These are phyloP conservation scores for Ephemerocybe angulata DNA, from an alignment of 768 basidiomycete genomes.

Conservation along the genomic window DNA sequence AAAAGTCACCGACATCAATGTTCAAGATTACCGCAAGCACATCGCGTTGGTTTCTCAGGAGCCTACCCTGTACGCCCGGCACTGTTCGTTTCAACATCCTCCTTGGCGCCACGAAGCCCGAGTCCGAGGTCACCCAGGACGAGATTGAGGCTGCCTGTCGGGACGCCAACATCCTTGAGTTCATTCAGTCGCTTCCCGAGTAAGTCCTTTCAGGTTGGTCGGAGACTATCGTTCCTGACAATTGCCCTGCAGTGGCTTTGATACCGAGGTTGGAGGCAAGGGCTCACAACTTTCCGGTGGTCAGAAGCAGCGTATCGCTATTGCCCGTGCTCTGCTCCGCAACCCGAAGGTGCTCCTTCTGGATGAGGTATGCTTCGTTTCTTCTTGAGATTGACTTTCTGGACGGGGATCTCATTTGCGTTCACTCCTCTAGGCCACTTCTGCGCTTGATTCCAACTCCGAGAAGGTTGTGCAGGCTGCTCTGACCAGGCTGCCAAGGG, in stretches of 20 bases:
- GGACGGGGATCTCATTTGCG: slow-evolving; percentile 16
- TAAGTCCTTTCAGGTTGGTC: slow-evolving; percentile 29
- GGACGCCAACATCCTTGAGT: slow-evolving; percentile 88
- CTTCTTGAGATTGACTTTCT: slow-evolving; percentile 16
- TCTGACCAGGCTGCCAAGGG: slow-evolving; percentile 86
- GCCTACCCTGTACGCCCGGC: slow-evolving; percentile 86
- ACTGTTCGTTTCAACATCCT: slow-evolving; percentile 89
- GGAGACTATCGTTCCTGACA: background rate
- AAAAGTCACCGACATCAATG: slow-evolving; percentile 70
- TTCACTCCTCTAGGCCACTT: slow-evolving; percentile 56
- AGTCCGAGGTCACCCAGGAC: slow-evolving; percentile 74
- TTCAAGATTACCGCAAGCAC: slow-evolving; percentile 84
- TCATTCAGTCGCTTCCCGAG: slow-evolving; percentile 81
- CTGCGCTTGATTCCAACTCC: slow-evolving; percentile 85
- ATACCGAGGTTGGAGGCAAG: slow-evolving; percentile 89
- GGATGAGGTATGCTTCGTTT: slow-evolving; percentile 47
- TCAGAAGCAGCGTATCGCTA: slow-evolving; percentile 80
- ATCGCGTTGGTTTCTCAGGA: slow-evolving; percentile 91
- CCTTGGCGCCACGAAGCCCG: slow-evolving; percentile 79
- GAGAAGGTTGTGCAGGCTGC: slow-evolving; percentile 96
- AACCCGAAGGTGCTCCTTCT: slow-evolving; percentile 86
- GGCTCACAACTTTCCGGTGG: slow-evolving; percentile 87
- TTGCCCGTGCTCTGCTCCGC: slow-evolving; percentile 86
- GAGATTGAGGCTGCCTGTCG: slow-evolving; percentile 85
- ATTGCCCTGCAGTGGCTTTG: slow-evolving; percentile 62